phyloP scores from a whole-genome alignment of 1,284 basidiomycete species.

The Peniophora sp. region DNA sequence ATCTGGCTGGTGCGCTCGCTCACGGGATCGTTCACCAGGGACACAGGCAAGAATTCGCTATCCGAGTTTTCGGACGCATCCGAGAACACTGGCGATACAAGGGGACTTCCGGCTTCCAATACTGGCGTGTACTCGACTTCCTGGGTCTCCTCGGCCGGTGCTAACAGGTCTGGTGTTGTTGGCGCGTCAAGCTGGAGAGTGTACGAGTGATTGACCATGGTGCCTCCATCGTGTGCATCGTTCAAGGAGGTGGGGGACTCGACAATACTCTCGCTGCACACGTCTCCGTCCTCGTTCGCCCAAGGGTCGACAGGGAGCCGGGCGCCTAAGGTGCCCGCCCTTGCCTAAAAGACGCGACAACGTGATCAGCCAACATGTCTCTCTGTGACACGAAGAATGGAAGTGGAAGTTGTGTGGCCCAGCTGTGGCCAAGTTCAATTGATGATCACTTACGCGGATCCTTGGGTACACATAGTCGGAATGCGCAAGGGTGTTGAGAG shows the following conservation, averaged over 20 bases:
- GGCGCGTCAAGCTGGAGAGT: not conserved
- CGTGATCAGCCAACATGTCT: not conserved
- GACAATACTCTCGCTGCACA: no score
- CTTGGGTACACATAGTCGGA: constrained; percentile 40
- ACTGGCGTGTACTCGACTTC: no score
- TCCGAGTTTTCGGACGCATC: no score
- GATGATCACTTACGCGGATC: constrained; percentile 37
- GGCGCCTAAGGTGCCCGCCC: constrained; percentile 54
- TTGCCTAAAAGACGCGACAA: constrained; percentile 27
- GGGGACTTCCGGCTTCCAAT: no score
- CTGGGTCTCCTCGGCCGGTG: no score
- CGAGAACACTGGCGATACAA: no score
- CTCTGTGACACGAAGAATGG: not conserved
- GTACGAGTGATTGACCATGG: not conserved
- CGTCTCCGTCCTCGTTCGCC: constrained; percentile 23
- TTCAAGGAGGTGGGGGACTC: no score
- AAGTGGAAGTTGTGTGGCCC: no score
- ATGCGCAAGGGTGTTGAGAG: constrained; percentile 47
- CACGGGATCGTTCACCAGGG: constrained; percentile 1
- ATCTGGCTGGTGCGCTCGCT: constrained; percentile 2
- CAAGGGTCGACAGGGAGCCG: constrained; percentile 54
- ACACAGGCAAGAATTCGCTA: constrained; percentile 3
- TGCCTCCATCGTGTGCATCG: not conserved
- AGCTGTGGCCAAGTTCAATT: not conserved
- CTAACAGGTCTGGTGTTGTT: no score